Evolutionary conservation across 345 rosid genomes (phyloP).

Genomic region (Melastoma malabathricum): DNA sequence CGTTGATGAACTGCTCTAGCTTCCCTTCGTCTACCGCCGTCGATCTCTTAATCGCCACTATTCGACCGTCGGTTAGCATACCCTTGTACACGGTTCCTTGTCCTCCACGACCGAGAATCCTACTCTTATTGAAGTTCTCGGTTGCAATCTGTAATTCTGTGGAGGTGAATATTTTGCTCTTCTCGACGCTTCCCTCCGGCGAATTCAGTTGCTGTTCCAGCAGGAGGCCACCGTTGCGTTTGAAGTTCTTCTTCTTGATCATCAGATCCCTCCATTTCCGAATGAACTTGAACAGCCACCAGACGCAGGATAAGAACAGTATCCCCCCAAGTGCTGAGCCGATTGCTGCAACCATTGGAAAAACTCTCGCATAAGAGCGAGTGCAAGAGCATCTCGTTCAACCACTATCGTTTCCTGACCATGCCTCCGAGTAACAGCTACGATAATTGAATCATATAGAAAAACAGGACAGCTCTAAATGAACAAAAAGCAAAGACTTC

Average conservation of each 20-base stretch:
- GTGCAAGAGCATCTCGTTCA: no score
- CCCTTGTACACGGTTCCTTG: conserved; percentile 12
- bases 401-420: no score
- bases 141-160: conserved; percentile 5
- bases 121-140: conserved; percentile 4
- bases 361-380: no score
- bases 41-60: conserved; percentile 5
- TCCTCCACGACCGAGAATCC: conserved; percentile 8
- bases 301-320: not conserved
- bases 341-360: no score
- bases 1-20: conserved; percentile 5
- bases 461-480: no score
- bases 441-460: no score
- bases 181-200: conserved; percentile 1
- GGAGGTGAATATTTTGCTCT: not conserved
- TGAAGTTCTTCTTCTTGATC: conserved; percentile 10
- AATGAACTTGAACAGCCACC: conserved; percentile 1
- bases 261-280: conserved; percentile 4
- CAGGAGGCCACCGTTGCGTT: conserved; percentile 5
- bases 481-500: no score
- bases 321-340: conserved; percentile 5
- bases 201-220: conserved; percentile 6
- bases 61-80: conserved; percentile 1
- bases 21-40: conserved; percentile 1
- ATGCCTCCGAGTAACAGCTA: no score